These are phyloP conservation scores for Daldinia childiae DNA, from an alignment of 495 filamentous ascomycete genomes.

Conservation along the genomic window DNA sequence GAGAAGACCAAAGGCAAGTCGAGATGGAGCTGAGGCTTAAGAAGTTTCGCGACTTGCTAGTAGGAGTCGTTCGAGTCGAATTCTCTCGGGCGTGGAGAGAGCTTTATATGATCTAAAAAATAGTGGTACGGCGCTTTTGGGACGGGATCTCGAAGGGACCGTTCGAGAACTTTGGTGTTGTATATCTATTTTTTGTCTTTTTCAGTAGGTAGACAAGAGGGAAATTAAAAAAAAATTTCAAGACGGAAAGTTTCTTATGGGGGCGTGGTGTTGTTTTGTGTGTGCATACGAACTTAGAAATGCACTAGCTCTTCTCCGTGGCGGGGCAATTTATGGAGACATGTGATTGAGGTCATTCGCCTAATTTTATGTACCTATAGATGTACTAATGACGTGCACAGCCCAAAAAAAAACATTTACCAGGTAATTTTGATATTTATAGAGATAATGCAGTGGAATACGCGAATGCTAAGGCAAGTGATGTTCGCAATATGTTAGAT, in stretches of 20 bases:
- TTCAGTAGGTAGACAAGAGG: not conserved
- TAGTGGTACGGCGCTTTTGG: not conserved
- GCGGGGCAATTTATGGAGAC: slow-evolving; percentile 42
- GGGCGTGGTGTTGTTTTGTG: slow-evolving; percentile 25
- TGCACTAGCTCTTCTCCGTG: slow-evolving; percentile 23
- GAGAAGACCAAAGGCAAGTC: slow-evolving; percentile 73
- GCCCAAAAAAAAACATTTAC: not conserved
- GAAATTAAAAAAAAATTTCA: slow-evolving; percentile 18
- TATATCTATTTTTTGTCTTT: not conserved
- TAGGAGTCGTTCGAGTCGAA: slow-evolving; percentile 9
- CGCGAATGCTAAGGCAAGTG: slow-evolving; percentile 25
- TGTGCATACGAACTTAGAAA: slow-evolving; percentile 20
- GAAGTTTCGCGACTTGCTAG: slow-evolving; percentile 25
- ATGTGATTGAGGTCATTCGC: slow-evolving; percentile 40
- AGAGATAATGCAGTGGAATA: slow-evolving; percentile 9
- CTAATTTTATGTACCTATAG: not conserved
- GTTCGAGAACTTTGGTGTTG: not conserved
- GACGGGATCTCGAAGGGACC: not conserved
- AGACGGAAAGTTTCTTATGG: slow-evolving; percentile 30
- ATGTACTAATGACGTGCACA: slow-evolving; percentile 20
- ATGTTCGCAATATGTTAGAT: slow-evolving; percentile 20
- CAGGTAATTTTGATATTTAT: not conserved
- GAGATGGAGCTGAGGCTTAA: slow-evolving; percentile 2
- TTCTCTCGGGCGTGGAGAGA: slow-evolving; percentile 1
- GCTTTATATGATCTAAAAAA: not conserved